A percentile compares a stretch with the other conserved stretches of the same genome.
Evolutionary conservation across 2,329 filamentous ascomycete species (phyloP).

Genomic region (Cercospora janseana): DNA sequence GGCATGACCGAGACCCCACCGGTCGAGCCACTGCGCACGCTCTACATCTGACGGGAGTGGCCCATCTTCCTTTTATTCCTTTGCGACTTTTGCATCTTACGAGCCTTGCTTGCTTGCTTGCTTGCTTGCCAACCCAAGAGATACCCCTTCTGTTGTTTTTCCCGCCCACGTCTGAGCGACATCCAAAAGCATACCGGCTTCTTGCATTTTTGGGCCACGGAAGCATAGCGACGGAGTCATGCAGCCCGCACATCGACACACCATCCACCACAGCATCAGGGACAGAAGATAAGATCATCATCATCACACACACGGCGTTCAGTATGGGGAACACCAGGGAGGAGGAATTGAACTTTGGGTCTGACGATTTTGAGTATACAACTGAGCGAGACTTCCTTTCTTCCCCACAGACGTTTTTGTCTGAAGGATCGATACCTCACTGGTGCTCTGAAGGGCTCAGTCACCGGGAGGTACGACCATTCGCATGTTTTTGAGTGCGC

Average conservation of each 20-base stretch:
- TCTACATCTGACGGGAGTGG: conserved; percentile 40
- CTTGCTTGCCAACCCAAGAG: no score
- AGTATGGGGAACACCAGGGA: neutral
- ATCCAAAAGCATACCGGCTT: conserved; percentile 22
- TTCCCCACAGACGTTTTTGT: conserved; percentile 10
- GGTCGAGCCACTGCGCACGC: conserved; percentile 39
- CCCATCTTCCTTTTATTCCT: conserved; percentile 12
- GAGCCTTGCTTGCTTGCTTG: conserved; percentile 16
- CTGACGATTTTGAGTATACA: neutral
- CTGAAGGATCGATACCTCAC: conserved; percentile 16
- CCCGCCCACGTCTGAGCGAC: conserved; percentile 17
- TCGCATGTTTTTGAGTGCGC: conserved; percentile 2
- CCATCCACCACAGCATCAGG: conserved; percentile 7
- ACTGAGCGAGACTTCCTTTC: no score
- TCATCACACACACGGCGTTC: conserved; percentile 8
- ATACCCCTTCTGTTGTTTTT: conserved; percentile 22
- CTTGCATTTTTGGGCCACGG: conserved; percentile 12
- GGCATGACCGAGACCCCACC: conserved; percentile 38
- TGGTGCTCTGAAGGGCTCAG: conserved; percentile 32
- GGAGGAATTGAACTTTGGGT: conserved; percentile 7
- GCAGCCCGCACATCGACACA: no score
- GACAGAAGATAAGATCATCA: no score
- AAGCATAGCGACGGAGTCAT: conserved; percentile 19
- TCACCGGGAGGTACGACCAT: conserved; percentile 21
- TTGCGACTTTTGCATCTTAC: conserved; percentile 13